Percentiles rank a stretch among this genome's conserved stretches.
Conservation (phyloP, 306 rosid genomes). For the Quercus parvula region DNA sequence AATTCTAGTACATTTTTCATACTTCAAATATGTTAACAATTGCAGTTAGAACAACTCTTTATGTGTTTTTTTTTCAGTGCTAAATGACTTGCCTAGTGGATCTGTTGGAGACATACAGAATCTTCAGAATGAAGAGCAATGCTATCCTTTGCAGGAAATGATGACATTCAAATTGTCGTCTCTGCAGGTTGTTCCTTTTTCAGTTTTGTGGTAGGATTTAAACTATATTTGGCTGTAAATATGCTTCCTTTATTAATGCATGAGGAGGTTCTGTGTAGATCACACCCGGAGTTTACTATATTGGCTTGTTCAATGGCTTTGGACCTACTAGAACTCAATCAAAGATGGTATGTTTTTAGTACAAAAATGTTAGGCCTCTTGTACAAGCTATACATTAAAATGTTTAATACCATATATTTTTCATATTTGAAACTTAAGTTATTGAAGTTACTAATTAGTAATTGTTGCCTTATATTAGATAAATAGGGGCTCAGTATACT, state of each 20-base stretch:
- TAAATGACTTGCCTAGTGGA: not conserved
- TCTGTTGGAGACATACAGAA: not conserved
- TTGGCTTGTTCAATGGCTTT: conserved; percentile 13
- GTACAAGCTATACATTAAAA: not conserved
- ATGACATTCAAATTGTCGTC: not conserved
- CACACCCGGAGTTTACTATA: conserved; percentile 10
- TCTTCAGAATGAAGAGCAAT: conserved; percentile 1
- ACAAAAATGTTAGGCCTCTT: not conserved
- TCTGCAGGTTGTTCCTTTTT: not conserved
- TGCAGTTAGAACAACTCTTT: not conserved
- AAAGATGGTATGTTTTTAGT: not conserved
- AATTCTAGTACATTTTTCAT: not conserved
- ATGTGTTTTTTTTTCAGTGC: not conserved
- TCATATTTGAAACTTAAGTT: no score
- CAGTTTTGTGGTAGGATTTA: not conserved
- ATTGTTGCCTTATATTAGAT: not conserved
- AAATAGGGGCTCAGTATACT: not conserved
- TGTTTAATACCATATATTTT: not conserved
- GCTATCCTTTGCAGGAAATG: conserved; percentile 6
- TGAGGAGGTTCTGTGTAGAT: not conserved
- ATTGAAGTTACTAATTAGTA: not conserved
- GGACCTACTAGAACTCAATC: conserved; percentile 13
- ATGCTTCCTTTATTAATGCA: not conserved
- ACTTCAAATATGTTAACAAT: not conserved
- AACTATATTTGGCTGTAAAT: not conserved